Evolutionary conservation across 192 early-diverging fungal genomes (phyloP), one percentile per base, ranked within the genome.

Genomic region (Geranomyces variabilis): DNA sequence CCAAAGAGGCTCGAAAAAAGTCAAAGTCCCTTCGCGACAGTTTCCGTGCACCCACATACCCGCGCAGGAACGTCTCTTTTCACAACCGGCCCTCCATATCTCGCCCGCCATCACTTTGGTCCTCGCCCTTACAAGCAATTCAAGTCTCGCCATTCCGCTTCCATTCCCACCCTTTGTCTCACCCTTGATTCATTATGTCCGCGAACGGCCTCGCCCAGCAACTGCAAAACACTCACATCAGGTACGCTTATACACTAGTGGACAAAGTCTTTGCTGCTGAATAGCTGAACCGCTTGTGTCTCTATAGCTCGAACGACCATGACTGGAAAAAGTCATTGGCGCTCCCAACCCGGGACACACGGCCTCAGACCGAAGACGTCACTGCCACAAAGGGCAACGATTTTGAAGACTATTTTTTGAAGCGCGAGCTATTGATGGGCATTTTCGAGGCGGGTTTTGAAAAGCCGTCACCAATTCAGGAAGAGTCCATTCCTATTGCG

Each of bases 391-490:
- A 99, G 83, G 97, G 97, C 62, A 98, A 98, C 80, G 95, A 97
- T 74, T 99, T 99, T 79, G 95, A 98, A 79, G 97, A 99, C 81
- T 99, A 96, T 79, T 96, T 93, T 81, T 84, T 99, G 51, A 97
- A 96, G 80, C 89, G 95, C 48, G 94, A 96, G 77, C 84, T 99
- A 57, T 81, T 96, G 53, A 99, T 99, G 97, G 97, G 96, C 29
- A 95, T 99, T 75, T 97, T 96, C 75, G 96, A 98, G 82, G 94
- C 95, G 29, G 97, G 97, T 58, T 98, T 99, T 74, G 97, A 99
- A 76, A 84, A 91, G 33, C 97, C 97, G 29, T 93, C 93, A 58
- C 96, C 97, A 30, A 98, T 99, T 81, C 97, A 98, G 78, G 97
- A 99, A 84, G 97, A 98, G 82, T 89, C 95, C 28, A 97, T 99